Evolutionary conservation across 2,329 filamentous ascomycete species (phyloP).

Genomic region (Hypoxylon sp.): DNA sequence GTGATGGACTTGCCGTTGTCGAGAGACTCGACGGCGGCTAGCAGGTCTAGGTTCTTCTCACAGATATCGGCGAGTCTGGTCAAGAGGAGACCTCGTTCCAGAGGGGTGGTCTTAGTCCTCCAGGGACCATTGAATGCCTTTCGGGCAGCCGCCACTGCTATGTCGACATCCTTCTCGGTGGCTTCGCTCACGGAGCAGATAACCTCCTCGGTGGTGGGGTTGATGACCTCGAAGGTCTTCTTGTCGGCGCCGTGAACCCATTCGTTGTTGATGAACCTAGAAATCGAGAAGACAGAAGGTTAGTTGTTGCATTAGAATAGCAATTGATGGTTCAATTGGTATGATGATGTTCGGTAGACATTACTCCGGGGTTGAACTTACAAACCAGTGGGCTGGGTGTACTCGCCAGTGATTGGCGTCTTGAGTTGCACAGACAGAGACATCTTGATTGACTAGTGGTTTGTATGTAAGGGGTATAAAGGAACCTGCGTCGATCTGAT

Average conservation of each 20-base stretch:
- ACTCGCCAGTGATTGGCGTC: slow-evolving; percentile 70
- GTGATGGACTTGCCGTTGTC: slow-evolving; percentile 86
- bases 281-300: slow-evolving; percentile 26
- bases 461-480: slow-evolving; percentile 16
- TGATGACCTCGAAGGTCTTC: slow-evolving; percentile 91
- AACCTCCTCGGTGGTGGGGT: slow-evolving; percentile 84
- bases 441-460: slow-evolving; percentile 47
- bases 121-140: slow-evolving; percentile 83
- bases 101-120: slow-evolving; percentile 69
- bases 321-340: slow-evolving; percentile 22
- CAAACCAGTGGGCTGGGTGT: slow-evolving; percentile 69
- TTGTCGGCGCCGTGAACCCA: slow-evolving; percentile 85
- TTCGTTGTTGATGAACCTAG: slow-evolving; percentile 91
- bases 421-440: slow-evolving; percentile 67
- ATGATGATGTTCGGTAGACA: background rate
- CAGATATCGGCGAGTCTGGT: slow-evolving; percentile 81
- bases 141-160: slow-evolving; percentile 85
- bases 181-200: slow-evolving; percentile 86
- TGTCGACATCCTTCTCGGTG: slow-evolving; percentile 83
- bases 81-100: slow-evolving; percentile 74
- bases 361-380: slow-evolving; percentile 50
- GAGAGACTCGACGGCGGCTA: slow-evolving; percentile 84
- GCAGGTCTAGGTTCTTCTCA: slow-evolving; percentile 78
- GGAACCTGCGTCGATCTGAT: slow-evolving; percentile 8
- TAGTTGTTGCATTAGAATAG: slow-evolving; percentile 27